These are phyloP conservation scores for Penicillium sp. DNA, from an alignment of 2,329 filamentous ascomycete genomes.

Conservation along the genomic window DNA sequence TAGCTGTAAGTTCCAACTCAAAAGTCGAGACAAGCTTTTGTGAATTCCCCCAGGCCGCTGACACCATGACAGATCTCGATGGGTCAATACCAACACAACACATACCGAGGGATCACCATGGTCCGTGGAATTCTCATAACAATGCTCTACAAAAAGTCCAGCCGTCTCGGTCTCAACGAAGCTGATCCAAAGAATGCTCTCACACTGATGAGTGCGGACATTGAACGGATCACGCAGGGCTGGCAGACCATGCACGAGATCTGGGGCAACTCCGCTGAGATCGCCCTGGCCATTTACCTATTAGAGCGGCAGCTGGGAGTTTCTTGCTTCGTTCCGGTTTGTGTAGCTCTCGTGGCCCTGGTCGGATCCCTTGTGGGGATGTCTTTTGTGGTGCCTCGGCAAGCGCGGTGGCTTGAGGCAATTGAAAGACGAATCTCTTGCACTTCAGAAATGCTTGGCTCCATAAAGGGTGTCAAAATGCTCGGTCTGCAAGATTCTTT, in stretches of 20 bases:
- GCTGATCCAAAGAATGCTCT: constrained; percentile 35
- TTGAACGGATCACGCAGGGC: constrained; percentile 40
- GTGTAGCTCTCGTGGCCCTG: constrained; percentile 38
- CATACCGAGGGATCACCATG: constrained; percentile 41
- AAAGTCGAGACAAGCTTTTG: too few species aligned
- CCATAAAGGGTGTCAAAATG: constrained; percentile 50
- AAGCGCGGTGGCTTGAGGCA: constrained; percentile 46
- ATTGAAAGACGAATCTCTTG: constrained; percentile 46
- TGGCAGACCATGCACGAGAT: constrained; percentile 41
- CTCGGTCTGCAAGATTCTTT: constrained; percentile 42
- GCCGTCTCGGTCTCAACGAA: constrained; percentile 27
- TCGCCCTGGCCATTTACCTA: constrained; percentile 43
- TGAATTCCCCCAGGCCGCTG: neutral
- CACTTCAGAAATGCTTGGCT: constrained; percentile 44
- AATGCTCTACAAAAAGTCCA: constrained; percentile 46
- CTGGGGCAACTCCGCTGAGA: constrained; percentile 42
- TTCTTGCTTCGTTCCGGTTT: constrained; percentile 42
- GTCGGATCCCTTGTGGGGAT: constrained; percentile 31
- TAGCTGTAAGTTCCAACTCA: constrained; percentile 29
- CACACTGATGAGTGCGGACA: constrained; percentile 44
- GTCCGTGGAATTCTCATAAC: constrained; percentile 42
- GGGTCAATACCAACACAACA: constrained; percentile 38
- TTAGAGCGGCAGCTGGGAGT: constrained; percentile 38
- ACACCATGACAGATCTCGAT: constrained; percentile 28
- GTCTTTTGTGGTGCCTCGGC: constrained; percentile 34